Percentiles rank a stretch among this genome's conserved stretches.
These are phyloP conservation scores for Ophiosphaerella narmari DNA, from an alignment of 2,329 filamentous ascomycete genomes.

Conservation along the genomic window DNA sequence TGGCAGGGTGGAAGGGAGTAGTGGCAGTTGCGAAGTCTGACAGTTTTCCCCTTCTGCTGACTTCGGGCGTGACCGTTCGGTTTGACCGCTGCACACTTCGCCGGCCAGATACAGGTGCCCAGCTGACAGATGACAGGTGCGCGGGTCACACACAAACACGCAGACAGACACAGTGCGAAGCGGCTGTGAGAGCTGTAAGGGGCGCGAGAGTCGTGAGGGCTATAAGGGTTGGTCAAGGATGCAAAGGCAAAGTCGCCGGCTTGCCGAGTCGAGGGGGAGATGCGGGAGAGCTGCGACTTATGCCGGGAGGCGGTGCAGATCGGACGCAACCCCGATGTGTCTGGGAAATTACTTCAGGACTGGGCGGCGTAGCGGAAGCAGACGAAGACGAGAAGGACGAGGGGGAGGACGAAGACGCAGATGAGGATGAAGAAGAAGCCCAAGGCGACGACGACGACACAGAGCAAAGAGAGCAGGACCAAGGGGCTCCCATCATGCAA, in stretches of 20 bases:
- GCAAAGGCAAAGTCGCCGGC: not conserved
- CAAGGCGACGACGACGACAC: too few relatives aligned
- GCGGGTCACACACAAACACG: conserved; percentile 7
- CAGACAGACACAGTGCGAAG: not conserved
- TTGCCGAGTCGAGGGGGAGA: not conserved
- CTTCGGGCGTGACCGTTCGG: conserved; percentile 25
- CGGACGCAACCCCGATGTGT: conserved; percentile 1
- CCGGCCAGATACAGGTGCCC: conserved; percentile 1
- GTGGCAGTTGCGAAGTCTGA: too few relatives aligned
- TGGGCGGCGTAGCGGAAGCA: not conserved
- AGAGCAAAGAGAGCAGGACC: too few relatives aligned
- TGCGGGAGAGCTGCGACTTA: conserved; percentile 4
- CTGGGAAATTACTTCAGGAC: not conserved
- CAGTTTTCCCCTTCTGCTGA: conserved; percentile 18
- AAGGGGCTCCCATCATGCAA: too few relatives aligned
- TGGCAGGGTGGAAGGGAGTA: too few relatives aligned
- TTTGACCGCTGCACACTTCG: conserved; percentile 13
- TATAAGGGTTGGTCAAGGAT: too few relatives aligned
- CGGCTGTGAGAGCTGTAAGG: not conserved
- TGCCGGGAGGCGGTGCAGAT: conserved; percentile 12
- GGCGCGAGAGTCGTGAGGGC: too few relatives aligned
- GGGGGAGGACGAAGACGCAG: not conserved
- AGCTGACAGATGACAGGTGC: not conserved
- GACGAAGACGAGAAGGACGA: not conserved
- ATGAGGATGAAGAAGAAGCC: too few relatives aligned